Evolutionary conservation across 768 basidiomycete species (phyloP), one percentile per base, ranked within the genome.

Genomic region (Leucosporidium scottii): DNA sequence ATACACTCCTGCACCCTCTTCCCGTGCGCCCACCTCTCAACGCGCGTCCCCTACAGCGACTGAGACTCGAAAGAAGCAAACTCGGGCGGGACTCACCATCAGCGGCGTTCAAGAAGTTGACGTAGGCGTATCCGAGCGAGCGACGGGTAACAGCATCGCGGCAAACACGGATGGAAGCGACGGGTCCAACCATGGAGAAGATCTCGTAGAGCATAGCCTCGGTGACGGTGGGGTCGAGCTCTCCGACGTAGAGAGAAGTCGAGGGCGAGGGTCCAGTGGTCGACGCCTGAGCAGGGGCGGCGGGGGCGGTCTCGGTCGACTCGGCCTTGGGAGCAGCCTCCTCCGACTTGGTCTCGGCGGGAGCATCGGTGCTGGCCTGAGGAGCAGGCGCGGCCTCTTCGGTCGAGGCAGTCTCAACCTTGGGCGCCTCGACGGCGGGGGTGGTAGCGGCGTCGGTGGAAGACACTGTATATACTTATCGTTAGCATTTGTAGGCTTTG

Each of bases 131-230:
- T 64, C 96, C 96, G 78, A 99, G 89, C 62, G 96, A 98, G 75
- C 96, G 93, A 82, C 96, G 91, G 73, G 96, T 99, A 76, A 99
- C 96, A 74, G 96, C 94, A 82, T 99, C 96, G 79, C 96, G 92
- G 81, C 96, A 99, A 76, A 99, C 96, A 81, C 96, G 94, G 79
- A 99, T 98, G 79, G 92, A 93, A 55, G 93, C 93, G 73, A 99
- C 96, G 59, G 94, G 96, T 61, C 96, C 96, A 80, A 98, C 92
- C 91, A 98, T 94, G 80, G 96, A 96, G 84, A 99, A 99, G 79
- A 99, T 98, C 83, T 99, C 96, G 78, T 98, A 99, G 63, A 99
- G 85, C 92, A 97, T 97, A 66, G 96, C 94, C 83, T 99, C 96
- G 48, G 93, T 91, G 81, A 99, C 96, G 73, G 90, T 89, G 75